Evolutionary conservation across 2,329 filamentous ascomycete species (phyloP), one percentile per base, ranked within the genome.

Genomic region (Orbilia blumenaviensis): DNA sequence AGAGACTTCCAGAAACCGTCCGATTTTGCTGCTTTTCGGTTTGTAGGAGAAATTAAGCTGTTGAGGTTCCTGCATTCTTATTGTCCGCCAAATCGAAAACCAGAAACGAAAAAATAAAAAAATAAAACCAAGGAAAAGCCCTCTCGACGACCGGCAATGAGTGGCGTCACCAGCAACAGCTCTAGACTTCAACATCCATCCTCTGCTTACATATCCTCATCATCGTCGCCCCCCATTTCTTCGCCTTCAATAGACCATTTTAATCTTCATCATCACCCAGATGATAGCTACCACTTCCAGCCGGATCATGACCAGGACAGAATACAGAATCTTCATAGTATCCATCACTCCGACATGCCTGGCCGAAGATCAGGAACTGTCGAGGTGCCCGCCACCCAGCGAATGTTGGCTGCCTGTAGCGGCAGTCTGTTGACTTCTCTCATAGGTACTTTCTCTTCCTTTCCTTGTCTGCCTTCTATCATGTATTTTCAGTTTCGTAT

Each of bases 321-420:
- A 80, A 25, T 41, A 77, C 78, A 46, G 29, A 25, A 81, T 81
- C 16, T 81, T 82, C 29, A 81, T 83, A n/a, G n/a, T n/a, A 2
- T 80, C 81, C 6, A 78, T 16, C 41, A 62, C 16, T 41, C 60
- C 50, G 68, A 74, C 9, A 73, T 78, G 75, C 67, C 67, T 64
- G 56, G 67, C 63, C 66, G 67, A 73, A 56, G 66, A 68, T 67
- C 73, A 12, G 72, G 38, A 23, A 58, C 64, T 34, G 83, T 86
- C 25, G 89, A 94, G 77, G 92, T 96, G 78, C 93, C 94, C 3
- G 88, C 93, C 21, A 84, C 87, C 10, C 94, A 98, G 85, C 95
- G 94, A 85, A 99, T 99, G 95, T 83, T 96, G 66, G 97, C 94
- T 68, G 95, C 58, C 92, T 94, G 79, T n/a, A 91, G 91, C 66